phyloP scores from a whole-genome alignment of 2,329 filamentous ascomycete species.

The Tricladium varicosporioides region DNA sequence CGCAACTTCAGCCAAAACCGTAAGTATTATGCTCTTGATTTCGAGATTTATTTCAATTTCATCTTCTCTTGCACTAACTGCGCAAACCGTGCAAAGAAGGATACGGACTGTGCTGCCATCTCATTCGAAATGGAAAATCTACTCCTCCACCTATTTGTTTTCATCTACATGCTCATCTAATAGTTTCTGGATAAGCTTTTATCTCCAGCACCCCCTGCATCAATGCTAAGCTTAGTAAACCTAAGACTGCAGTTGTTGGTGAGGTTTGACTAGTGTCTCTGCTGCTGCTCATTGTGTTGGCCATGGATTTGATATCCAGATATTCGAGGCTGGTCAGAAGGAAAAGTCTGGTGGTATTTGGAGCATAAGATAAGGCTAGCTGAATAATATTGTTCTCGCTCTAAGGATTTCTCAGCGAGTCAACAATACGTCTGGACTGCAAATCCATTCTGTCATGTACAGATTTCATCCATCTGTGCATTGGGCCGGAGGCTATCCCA shows the following conservation, averaged over 20 bases:
- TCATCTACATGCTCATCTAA: conserved; percentile 65
- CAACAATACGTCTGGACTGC: conserved; percentile 77
- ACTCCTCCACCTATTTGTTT: conserved; percentile 53
- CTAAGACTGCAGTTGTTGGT: conserved; percentile 68
- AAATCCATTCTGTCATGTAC: conserved; percentile 86
- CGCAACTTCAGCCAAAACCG: no score
- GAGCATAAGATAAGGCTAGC: no score
- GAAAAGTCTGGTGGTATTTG: conserved; percentile 75
- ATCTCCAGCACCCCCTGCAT: conserved; percentile 66
- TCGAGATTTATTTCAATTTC: no score
- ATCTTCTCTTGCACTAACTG: no score
- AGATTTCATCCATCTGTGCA: conserved; percentile 78
- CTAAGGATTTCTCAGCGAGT: conserved; percentile 52
- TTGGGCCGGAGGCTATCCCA: conserved; percentile 75
- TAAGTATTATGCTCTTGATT: no score
- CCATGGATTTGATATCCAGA: conserved; percentile 77
- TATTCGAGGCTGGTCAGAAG: conserved; percentile 71
- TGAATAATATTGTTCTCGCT: conserved; percentile 5
- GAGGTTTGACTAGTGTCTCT: conserved; percentile 72
- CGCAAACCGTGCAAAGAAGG: no score
- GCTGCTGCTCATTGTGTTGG: conserved; percentile 80
- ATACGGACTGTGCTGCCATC: no score
- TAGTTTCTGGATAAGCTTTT: conserved; percentile 62
- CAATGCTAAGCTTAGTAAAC: conserved; percentile 53
- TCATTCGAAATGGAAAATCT: conserved; percentile 34